Evolutionary conservation across 768 basidiomycete species (phyloP), one percentile per base, ranked within the genome.

Genomic region (Boletus insuetus): DNA sequence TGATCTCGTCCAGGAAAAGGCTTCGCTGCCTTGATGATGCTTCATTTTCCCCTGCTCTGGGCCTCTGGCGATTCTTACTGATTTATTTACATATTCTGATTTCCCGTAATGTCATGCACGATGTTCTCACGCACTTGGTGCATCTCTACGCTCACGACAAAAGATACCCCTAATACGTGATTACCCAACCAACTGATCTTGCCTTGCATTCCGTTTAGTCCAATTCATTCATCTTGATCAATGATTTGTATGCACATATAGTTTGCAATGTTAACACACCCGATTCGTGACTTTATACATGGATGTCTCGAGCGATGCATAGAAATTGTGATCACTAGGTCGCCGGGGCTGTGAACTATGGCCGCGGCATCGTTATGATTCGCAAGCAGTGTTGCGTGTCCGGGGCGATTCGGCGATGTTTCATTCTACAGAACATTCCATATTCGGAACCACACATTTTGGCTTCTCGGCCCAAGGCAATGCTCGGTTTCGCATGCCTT

Each of bases 1-100:
- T 50, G 71, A 77, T 46, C 77, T 85, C 20, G 77, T 83, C 11
- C 75, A 79, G 46, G 85, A 85, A 72, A 88, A 86, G 56, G 56
- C 62, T 19, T 62, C n/a, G 45, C 55, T 64, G 51, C 65, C 69
- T 63, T 71, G 19, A 70, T 53, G 37, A 64, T 46, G 22, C 49
- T 34, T 56, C 46, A 43, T 52, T 59, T 55, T 24, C 48, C 56
- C 60, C 37, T 55, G 44, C 48, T 54, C 49, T 55, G 55, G 58
- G 48, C 40, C 45, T 51, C 45, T 54, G 39, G 46, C 34, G 39
- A 42, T 55, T 46, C 39, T 47, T 39, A 32, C 51, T 54, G 61
- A 69, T 54, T 64, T 67, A 64, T 61, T 62, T 59, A 45, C 58
- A 32, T 61, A 64, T 22, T 55, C 51, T 54, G 55, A 43, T 49